A percentile compares a stretch with the other conserved stretches of the same genome.
phyloP scores from a whole-genome alignment of 2,329 filamentous ascomycete species.

The Fusarium floridanum region DNA sequence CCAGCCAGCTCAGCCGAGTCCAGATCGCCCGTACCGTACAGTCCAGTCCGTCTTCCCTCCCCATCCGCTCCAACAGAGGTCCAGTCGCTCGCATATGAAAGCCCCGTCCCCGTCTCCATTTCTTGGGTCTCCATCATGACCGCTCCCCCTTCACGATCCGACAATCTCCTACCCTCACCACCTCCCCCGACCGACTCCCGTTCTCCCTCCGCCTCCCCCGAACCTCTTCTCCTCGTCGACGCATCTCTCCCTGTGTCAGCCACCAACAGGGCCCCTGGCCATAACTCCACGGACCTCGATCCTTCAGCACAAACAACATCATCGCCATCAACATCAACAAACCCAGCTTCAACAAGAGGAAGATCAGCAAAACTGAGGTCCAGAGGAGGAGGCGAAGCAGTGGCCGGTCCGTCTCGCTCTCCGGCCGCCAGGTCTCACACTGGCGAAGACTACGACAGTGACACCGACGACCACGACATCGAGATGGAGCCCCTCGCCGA shows the following conservation, averaged over 20 bases:
- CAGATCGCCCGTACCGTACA: slow-evolving; percentile 20
- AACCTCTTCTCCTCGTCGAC: slow-evolving; percentile 22
- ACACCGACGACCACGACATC: slow-evolving; percentile 56
- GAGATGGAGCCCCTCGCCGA: slow-evolving; percentile 69
- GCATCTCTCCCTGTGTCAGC: slow-evolving; percentile 17
- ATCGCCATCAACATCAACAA: slow-evolving; percentile 18
- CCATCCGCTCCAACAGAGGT: slow-evolving; percentile 8
- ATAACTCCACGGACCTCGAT: slow-evolving; percentile 6
- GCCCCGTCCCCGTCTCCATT: slow-evolving; percentile 42
- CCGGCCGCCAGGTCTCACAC: slow-evolving; percentile 24
- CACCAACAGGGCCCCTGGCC: slow-evolving; percentile 5
- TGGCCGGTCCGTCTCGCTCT: slow-evolving; percentile 37
- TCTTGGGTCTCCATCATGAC: slow-evolving; percentile 41
- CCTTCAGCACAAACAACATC: slow-evolving; percentile 21
- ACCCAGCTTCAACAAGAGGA: slow-evolving; percentile 16
- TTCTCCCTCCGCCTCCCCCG: slow-evolving; percentile 23
- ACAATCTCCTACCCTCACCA: slow-evolving; percentile 24
- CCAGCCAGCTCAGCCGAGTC: slow-evolving; percentile 14
- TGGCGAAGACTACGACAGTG: slow-evolving; percentile 55
- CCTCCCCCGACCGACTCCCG: slow-evolving; percentile 25
- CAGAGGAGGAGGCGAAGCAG: slow-evolving; percentile 27
- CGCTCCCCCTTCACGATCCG: slow-evolving; percentile 38
- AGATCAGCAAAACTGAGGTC: slow-evolving; percentile 13
- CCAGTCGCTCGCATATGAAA: slow-evolving; percentile 38
- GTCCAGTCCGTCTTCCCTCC: slow-evolving; percentile 7